Percentiles rank a stretch among this genome's conserved stretches.
Evolutionary conservation across 2,329 filamentous ascomycete genomes (phyloP).

Genomic region (Incumbomyces lentus): DNA sequence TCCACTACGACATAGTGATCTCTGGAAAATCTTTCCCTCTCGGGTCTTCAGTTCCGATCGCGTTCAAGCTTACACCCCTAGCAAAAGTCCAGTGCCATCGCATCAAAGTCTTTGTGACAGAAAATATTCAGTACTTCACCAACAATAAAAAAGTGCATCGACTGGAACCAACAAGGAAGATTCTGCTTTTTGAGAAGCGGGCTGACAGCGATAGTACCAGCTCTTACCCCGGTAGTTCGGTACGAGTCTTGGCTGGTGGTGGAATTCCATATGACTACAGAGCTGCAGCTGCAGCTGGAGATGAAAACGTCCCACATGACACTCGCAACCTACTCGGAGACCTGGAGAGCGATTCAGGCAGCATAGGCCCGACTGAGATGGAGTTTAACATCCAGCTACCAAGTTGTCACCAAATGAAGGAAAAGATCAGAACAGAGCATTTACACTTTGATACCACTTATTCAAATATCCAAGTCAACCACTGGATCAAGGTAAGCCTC

Average conservation of each 20-base stretch:
- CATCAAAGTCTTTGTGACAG: constrained; percentile 82
- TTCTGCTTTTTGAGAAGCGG: constrained; percentile 77
- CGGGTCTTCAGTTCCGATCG: constrained; percentile 77
- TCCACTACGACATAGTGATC: constrained; percentile 93
- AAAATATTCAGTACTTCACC: constrained; percentile 85
- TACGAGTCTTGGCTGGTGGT: constrained; percentile 68
- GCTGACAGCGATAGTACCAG: constrained; percentile 67
- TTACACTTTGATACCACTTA: constrained; percentile 88
- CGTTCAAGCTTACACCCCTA: constrained; percentile 83
- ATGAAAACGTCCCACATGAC: constrained; percentile 44
- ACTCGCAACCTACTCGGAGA: constrained; percentile 68
- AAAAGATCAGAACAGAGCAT: constrained; percentile 54
- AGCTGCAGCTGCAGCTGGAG: constrained; percentile 45
- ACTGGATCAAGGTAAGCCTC: constrained; percentile 79
- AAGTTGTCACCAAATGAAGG: constrained; percentile 72
- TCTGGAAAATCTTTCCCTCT: constrained; percentile 91
- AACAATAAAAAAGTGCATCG: constrained; percentile 75
- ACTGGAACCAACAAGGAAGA: constrained; percentile 72
- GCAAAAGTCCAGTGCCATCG: constrained; percentile 90
- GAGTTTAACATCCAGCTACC: constrained; percentile 89
- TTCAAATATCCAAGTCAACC: constrained; percentile 85
- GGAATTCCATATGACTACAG: constrained; percentile 59
- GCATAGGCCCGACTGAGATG: constrained; percentile 78
- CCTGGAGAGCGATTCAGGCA: constrained; percentile 60
- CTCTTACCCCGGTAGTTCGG: constrained; percentile 63